Base-by-base conservation (phyloP, 257 asterid species). In the Anisodus tanguticus region DNA sequence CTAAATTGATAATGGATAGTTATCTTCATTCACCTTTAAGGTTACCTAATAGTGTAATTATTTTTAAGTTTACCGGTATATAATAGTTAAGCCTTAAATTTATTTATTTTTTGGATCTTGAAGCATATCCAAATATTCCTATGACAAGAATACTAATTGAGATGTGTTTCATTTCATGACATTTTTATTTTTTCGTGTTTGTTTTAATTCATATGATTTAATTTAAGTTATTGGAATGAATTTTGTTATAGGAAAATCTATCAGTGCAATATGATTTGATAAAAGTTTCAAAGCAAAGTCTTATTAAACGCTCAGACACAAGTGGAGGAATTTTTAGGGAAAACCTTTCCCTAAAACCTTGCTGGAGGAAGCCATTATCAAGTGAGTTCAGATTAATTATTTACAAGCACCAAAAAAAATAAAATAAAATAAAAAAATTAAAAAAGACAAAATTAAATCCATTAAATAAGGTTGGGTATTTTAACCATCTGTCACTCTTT, bases 361-460 rank as follows among this genome's bases (percentile, higher is more conserved):
- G 97, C 83, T 92, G 94, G 93, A 84, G 62, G 63, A 90, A 81
- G 26, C 88, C 88, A 60, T 60, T 85, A 4, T 26, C 53, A n/a
- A 82, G 97, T 89, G 55, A 89, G 91, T 84, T 67, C 3, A 45
- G 5, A 31, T 54, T 9, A 35, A 11, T 31, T 22, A 22, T 45
- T 10, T 64, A 26, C 10, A 2, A 41, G 13, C 16, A 11, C 8
- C 19, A 63, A 37, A 3, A 8, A 17, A 69, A 2, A 5, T 6
- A 31, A 35, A 1, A 1, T 1, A 37, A 10, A 69, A 19, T 22
- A 15, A 15, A 39, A 39, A 5, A 39, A 39, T 39, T 22, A 26
- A 63, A 59, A n/a, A 7, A 1, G 3, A 15, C 3, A 54, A 35
- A 10, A 16, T 0, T 35, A 17, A 51, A 53, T 6, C 19, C 5